A percentile compares a stretch with the other conserved stretches of the same genome.
These are phyloP conservation scores for Stephanodiscus minutulus DNA, from an alignment of 108 stramenopile genomes.

Conservation along the genomic window DNA sequence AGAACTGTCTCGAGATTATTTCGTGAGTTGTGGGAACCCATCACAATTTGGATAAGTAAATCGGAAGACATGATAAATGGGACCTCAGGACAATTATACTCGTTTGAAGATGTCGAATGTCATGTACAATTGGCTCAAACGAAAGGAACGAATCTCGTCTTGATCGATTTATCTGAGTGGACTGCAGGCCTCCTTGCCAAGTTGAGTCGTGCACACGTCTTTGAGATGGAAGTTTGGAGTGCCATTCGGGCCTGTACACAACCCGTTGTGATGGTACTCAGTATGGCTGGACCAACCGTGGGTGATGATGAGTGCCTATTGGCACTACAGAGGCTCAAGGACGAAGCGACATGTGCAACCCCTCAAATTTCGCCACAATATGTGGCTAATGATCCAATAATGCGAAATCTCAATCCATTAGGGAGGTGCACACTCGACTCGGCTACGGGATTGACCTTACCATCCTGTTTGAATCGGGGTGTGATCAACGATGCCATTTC, in stretches of 20 bases:
- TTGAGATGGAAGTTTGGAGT: conserved; percentile 53
- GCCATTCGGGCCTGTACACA: conserved; percentile 44
- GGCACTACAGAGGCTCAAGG: conserved; percentile 44
- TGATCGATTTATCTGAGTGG: conserved; percentile 50
- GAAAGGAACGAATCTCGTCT: conserved; percentile 31
- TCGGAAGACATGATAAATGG: conserved; percentile 36
- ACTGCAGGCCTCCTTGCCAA: conserved; percentile 40
- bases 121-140: conserved; percentile 27
- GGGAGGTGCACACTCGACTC: conserved; percentile 23
- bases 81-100: conserved; percentile 24
- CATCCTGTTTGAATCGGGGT: conserved; percentile 47
- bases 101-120: conserved; percentile 53
- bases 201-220: conserved; percentile 44
- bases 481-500: conserved; percentile 60
- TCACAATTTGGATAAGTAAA: conserved; percentile 32
- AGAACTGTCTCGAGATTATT: conserved; percentile 7
- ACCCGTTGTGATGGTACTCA: conserved; percentile 17
- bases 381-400: conserved; percentile 2
- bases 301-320: conserved; percentile 46
- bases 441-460: conserved; percentile 8
- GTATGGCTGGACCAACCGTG: conserved; percentile 4
- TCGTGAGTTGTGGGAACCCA: conserved; percentile 28
- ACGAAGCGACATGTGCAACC: conserved; percentile 11
- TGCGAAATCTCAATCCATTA: conserved; percentile 63
- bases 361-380: conserved; percentile 4